phyloP scores from a whole-genome alignment of 2,329 filamentous ascomycete genomes.

The Ramichloridium luteum region DNA sequence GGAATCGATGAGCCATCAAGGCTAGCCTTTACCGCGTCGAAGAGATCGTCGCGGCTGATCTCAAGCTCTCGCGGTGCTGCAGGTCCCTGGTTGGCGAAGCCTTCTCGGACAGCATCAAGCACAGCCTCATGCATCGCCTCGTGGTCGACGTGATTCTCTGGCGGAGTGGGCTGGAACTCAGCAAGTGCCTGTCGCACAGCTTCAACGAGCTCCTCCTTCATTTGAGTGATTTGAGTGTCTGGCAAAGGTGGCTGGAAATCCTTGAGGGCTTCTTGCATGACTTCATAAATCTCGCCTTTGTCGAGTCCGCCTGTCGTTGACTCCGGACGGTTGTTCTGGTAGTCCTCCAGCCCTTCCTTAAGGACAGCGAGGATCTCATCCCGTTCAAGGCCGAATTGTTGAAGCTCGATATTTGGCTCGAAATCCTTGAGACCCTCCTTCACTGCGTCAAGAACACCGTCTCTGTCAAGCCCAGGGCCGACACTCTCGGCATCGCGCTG shows the following conservation, averaged over 20 bases:
- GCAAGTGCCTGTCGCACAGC: conserved; percentile 79
- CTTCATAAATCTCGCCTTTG: conserved; percentile 72
- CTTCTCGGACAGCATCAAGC: conserved; percentile 46
- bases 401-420: conserved; percentile 82
- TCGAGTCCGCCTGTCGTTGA: conserved; percentile 47
- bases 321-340: conserved; percentile 43
- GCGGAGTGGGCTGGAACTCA: conserved; percentile 51
- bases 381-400: conserved; percentile 79
- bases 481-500: conserved; percentile 14
- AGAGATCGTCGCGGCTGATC: conserved; percentile 40
- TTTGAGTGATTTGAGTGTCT: conserved; percentile 50
- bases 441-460: conserved; percentile 77
- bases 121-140: conserved; percentile 43
- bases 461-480: conserved; percentile 35
- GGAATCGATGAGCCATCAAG: conserved; percentile 42
- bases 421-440: conserved; percentile 88
- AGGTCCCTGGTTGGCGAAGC: conserved; percentile 37
- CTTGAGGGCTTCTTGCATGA: conserved; percentile 74
- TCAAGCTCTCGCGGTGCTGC: conserved; percentile 32
- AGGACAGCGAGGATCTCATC: conserved; percentile 83
- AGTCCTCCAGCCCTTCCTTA: conserved; percentile 71
- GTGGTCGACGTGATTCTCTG: conserved; percentile 29
- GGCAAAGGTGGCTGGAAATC: conserved; percentile 59
- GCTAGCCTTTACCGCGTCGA: conserved; percentile 46
- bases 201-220: conserved; percentile 70